These are phyloP conservation scores for Apiospora arundinis DNA, from an alignment of 2,329 filamentous ascomycete species.

Conservation along the genomic window DNA sequence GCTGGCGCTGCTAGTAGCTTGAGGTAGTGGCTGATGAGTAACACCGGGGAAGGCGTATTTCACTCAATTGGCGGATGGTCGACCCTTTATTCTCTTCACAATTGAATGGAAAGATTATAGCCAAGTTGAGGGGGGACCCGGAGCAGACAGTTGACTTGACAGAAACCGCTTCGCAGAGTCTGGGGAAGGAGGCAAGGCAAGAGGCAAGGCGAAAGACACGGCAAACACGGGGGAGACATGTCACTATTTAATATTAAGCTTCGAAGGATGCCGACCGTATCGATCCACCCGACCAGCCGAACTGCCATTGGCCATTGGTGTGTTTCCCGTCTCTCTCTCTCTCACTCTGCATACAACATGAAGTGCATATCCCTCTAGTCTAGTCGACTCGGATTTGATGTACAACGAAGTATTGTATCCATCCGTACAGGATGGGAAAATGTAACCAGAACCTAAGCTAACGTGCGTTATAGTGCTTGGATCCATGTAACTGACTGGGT, in stretches of 20 bases:
- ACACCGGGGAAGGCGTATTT: not conserved
- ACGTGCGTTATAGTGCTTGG: not conserved
- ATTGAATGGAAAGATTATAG: not conserved
- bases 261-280: not conserved
- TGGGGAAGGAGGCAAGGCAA: constrained; percentile 8
- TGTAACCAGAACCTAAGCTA: not conserved
- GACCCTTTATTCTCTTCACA: not conserved
- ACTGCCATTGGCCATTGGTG: not conserved
- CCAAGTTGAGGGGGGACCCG: not conserved
- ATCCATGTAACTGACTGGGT: constrained; percentile 5
- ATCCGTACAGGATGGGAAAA: not conserved
- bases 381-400: not conserved
- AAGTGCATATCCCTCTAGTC: constrained; percentile 9
- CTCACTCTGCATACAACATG: not conserved
- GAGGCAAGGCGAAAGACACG: not conserved
- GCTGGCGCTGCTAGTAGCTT: not conserved
- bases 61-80: not conserved
- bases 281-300: not conserved
- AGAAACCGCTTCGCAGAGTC: constrained; percentile 14
- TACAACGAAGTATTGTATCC: not conserved
- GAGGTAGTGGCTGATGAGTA: not conserved
- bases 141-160: constrained; percentile 4
- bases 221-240: constrained; percentile 15
- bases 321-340: not conserved
- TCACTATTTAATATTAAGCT: constrained; percentile 20